Conservation (phyloP, 495 filamentous ascomycete genomes). For the Recurvomyces mirabilis region DNA sequence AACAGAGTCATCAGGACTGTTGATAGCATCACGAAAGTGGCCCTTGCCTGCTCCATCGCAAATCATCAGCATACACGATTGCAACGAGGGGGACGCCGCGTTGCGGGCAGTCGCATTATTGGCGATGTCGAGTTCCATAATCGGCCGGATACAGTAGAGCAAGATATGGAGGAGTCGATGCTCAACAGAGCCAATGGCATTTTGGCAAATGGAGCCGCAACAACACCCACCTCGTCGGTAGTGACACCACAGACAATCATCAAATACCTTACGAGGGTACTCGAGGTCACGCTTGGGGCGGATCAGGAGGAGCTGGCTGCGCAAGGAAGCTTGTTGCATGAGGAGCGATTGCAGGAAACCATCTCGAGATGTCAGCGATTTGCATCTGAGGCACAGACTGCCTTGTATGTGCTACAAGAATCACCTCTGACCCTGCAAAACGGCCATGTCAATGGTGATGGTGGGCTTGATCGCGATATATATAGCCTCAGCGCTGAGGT, state of each 20-base stretch:
- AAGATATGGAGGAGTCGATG: constrained; percentile 32
- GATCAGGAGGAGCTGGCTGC: constrained; percentile 65
- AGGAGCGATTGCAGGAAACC: constrained; percentile 58
- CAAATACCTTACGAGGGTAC: constrained; percentile 65
- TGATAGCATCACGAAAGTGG: too few species aligned
- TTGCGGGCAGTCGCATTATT: too few species aligned
- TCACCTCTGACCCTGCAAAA: constrained; percentile 44
- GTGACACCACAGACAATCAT: constrained; percentile 55
- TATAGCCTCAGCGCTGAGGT: constrained; percentile 76
- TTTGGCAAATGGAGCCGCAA: constrained; percentile 24
- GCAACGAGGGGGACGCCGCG: too few species aligned
- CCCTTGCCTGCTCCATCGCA: too few species aligned
- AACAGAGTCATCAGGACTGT: too few species aligned
- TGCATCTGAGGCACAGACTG: constrained; percentile 73
- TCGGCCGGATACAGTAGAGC: neutral
- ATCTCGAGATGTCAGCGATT: constrained; percentile 80
- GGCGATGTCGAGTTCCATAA: too few species aligned
- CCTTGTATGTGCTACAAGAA: constrained; percentile 85
- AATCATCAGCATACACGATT: too few species aligned
- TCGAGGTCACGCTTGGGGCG: constrained; percentile 78
- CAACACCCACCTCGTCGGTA: constrained; percentile 33
- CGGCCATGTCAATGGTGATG: constrained; percentile 23
- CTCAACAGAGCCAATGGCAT: constrained; percentile 25
- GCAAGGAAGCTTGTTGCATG: constrained; percentile 70
- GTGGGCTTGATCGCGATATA: constrained; percentile 34